A percentile compares a stretch with the other conserved stretches of the same genome.
Conservation (phyloP, 768 basidiomycete species). For the Lyophyllum atratum region DNA sequence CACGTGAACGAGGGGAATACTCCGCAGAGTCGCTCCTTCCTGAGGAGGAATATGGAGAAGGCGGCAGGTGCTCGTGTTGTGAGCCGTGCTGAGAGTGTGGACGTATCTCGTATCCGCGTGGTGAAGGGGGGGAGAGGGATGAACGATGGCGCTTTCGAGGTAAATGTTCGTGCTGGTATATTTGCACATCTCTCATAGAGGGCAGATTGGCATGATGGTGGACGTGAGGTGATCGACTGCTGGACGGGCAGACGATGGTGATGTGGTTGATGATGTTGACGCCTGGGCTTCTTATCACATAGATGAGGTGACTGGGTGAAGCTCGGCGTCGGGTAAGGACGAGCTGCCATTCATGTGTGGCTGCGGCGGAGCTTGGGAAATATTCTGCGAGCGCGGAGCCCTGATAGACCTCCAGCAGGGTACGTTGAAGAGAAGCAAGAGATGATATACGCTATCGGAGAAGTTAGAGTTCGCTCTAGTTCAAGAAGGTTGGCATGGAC, state of each 20-base stretch:
- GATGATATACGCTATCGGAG: constrained; percentile 65
- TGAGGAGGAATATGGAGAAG: constrained; percentile 75
- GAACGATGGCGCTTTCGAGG: constrained; percentile 65
- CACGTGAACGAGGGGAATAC: constrained; percentile 70
- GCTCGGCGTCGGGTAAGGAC: constrained; percentile 42
- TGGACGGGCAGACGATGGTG: constrained; percentile 23
- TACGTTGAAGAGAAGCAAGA: constrained; percentile 66
- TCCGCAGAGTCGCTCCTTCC: constrained; percentile 65
- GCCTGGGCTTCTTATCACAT: constrained; percentile 34
- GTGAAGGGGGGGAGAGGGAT: constrained; percentile 56
- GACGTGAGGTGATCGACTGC: constrained; percentile 39
- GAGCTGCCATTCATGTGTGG: constrained; percentile 30
- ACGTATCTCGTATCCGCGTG: constrained; percentile 44
- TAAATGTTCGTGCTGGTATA: constrained; percentile 38
- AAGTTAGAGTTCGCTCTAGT: not conserved
- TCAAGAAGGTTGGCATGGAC: not conserved
- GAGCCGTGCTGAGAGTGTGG: constrained; percentile 30
- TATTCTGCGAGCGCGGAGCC: constrained; percentile 23
- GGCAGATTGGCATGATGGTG: constrained; percentile 31
- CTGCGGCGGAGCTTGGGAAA: constrained; percentile 19
- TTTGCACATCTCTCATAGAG: constrained; percentile 33
- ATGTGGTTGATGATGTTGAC: constrained; percentile 32
- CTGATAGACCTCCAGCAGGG: constrained; percentile 65
- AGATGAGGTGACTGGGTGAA: constrained; percentile 37
- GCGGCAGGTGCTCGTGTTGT: constrained; percentile 54